Percentiles rank a stretch among this genome's conserved stretches.
Conservation (phyloP, 768 basidiomycete genomes). For the Phaeotremella fagi region DNA sequence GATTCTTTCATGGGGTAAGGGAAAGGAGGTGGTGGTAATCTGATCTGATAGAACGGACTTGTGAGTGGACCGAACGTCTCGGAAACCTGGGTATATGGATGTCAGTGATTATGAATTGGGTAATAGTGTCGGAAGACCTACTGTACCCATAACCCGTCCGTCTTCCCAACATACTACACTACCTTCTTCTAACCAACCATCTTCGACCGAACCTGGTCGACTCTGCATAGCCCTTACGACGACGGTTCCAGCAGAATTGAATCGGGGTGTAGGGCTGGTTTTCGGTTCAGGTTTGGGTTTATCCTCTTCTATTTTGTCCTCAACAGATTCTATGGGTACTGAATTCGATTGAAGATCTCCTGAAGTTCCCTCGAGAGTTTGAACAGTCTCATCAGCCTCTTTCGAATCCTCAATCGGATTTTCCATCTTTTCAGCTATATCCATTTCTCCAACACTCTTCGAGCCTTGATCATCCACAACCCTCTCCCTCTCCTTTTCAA, state of each 20-base stretch:
- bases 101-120: not conserved
- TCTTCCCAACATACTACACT: conserved; percentile 87
- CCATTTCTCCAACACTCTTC: not conserved
- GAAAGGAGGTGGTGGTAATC: conserved; percentile 62
- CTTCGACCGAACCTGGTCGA: conserved; percentile 31
- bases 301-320: not conserved
- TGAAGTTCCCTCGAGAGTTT: not conserved
- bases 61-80: conserved; percentile 94
- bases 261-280: conserved; percentile 10
- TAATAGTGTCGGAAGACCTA: conserved; percentile 51
- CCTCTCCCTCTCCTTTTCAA: conserved; percentile 15
- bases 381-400: not conserved
- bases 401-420: not conserved
- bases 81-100: conserved; percentile 58
- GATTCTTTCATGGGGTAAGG: conserved; percentile 32
- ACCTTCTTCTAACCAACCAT: conserved; percentile 67
- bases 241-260: conserved; percentile 38
- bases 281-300: not conserved
- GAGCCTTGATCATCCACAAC: not conserved
- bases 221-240: conserved; percentile 41
- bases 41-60: conserved; percentile 83
- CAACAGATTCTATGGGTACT: not conserved
- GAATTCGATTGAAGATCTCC: not conserved
- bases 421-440: no score
- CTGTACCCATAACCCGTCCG: conserved; percentile 81